phyloP scores from a whole-genome alignment of 306 rosid genomes.

The Ormosia semicastrata region DNA sequence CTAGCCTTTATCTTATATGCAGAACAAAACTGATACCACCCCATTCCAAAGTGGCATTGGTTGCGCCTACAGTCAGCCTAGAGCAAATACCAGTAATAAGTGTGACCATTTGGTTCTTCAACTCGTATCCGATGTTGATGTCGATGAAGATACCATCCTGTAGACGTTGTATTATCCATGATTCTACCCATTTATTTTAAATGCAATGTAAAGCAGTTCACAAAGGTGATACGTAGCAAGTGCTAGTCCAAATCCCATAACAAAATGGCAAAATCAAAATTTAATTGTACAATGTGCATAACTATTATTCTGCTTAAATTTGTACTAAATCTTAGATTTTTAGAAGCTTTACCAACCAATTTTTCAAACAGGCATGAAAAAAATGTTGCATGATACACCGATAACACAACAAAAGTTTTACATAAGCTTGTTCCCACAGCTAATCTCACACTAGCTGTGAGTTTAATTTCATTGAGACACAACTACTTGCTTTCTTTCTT shows the following conservation, averaged over 20 bases:
- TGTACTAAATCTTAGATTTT: neutral
- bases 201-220: neutral
- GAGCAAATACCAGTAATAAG: too few species aligned
- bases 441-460: neutral
- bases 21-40: too few species aligned
- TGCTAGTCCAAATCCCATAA: neutral
- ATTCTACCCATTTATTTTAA: neutral
- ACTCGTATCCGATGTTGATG: too few species aligned
- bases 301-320: neutral
- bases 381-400: neutral
- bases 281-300: neutral
- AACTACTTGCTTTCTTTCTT: neutral
- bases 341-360: neutral
- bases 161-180: neutral
- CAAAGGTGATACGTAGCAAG: neutral
- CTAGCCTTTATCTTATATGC: too few species aligned
- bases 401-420: neutral
- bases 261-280: neutral
- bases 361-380: neutral
- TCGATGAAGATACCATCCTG: neutral
- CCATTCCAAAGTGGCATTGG: too few species aligned
- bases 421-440: neutral
- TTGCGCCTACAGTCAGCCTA: too few species aligned
- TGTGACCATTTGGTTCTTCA: too few species aligned
- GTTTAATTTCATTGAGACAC: neutral